Percentiles rank a stretch among this genome's conserved stretches.
These are phyloP conservation scores for Sporothrix curviconia DNA, from an alignment of 2,329 filamentous ascomycete genomes.

Conservation along the genomic window DNA sequence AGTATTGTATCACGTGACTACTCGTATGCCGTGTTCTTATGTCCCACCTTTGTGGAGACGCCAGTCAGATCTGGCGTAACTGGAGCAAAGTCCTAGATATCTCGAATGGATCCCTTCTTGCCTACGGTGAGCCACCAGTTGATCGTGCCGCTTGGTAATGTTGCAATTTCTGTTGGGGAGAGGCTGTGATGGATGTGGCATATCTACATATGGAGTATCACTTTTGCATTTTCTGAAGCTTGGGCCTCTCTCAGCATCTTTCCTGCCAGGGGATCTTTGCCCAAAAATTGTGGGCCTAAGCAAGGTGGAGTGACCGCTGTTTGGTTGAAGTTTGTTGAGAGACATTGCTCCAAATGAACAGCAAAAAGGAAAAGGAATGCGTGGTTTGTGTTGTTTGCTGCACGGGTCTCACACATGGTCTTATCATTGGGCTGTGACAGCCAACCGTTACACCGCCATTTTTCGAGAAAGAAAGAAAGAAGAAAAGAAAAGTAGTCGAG, in stretches of 20 bases:
- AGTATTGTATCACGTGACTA: too few species aligned
- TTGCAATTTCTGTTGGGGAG: conserved; percentile 7
- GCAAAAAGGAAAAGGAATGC: too few species aligned
- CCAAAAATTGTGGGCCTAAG: neutral
- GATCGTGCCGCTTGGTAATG: conserved; percentile 1
- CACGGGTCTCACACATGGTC: neutral
- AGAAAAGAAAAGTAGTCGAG: neutral
- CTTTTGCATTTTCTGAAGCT: too few species aligned
- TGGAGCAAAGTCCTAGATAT: too few species aligned
- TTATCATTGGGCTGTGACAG: neutral
- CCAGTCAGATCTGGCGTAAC: too few species aligned
- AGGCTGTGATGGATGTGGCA: neutral
- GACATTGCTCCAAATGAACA: neutral
- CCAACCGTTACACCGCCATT: conserved; percentile 9
- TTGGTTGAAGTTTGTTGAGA: conserved; percentile 6
- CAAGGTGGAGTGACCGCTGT: conserved; percentile 5
- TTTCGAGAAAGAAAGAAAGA: neutral
- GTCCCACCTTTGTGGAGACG: too few species aligned
- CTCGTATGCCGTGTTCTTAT: too few species aligned
- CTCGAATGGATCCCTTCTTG: neutral
- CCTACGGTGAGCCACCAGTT: neutral
- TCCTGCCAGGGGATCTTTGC: neutral
- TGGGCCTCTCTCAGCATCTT: conserved; percentile 1
- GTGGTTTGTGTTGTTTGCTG: neutral
- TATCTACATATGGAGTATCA: too few species aligned